Conservation (phyloP, 1,139 yeast genomes). For the Kodamaea derodonti region DNA sequence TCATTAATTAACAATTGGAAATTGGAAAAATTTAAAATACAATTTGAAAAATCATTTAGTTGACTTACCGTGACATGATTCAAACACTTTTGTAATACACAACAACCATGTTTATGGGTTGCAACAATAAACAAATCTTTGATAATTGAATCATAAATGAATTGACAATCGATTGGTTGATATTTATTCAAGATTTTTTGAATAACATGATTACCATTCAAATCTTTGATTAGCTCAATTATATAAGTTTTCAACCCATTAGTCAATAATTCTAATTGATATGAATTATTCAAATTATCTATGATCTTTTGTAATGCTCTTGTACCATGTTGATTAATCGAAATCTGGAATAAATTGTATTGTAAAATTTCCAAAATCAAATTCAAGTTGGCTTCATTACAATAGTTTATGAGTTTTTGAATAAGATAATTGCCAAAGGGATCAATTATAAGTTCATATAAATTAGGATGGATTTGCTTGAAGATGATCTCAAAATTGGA, state of each 20-base stretch:
- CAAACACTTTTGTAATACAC: slow-evolving; percentile 45
- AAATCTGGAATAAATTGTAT: slow-evolving; percentile 40
- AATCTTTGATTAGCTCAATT: slow-evolving; percentile 41
- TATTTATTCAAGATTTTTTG: slow-evolving; percentile 45
- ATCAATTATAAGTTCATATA: slow-evolving; percentile 45
- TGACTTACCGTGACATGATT: slow-evolving; percentile 42
- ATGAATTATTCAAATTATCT: slow-evolving; percentile 32
- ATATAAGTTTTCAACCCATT: slow-evolving; percentile 54
- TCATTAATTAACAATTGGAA: slow-evolving; percentile 36
- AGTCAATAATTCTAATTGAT: slow-evolving; percentile 40
- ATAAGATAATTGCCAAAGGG: slow-evolving; percentile 28
- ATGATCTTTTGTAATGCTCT: slow-evolving; percentile 46
- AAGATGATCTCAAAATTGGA: slow-evolving; percentile 42
- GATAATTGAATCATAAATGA: slow-evolving; percentile 41
- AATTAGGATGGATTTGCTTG: slow-evolving; percentile 32
- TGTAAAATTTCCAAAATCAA: slow-evolving; percentile 39
- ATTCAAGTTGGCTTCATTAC: slow-evolving; percentile 34
- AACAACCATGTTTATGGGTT: slow-evolving; percentile 49
- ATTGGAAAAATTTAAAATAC: slow-evolving; percentile 32
- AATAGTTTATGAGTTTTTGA: slow-evolving; percentile 29
- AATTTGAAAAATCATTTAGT: slow-evolving; percentile 31
- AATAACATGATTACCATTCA: slow-evolving; percentile 48
- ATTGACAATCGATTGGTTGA: slow-evolving; percentile 36
- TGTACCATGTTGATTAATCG: slow-evolving; percentile 45
- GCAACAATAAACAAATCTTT: slow-evolving; percentile 38